A percentile compares a stretch with the other conserved stretches of the same genome.
phyloP scores from a whole-genome alignment of 371 early-diverging fungal species.

The Parasitella parasitica region DNA sequence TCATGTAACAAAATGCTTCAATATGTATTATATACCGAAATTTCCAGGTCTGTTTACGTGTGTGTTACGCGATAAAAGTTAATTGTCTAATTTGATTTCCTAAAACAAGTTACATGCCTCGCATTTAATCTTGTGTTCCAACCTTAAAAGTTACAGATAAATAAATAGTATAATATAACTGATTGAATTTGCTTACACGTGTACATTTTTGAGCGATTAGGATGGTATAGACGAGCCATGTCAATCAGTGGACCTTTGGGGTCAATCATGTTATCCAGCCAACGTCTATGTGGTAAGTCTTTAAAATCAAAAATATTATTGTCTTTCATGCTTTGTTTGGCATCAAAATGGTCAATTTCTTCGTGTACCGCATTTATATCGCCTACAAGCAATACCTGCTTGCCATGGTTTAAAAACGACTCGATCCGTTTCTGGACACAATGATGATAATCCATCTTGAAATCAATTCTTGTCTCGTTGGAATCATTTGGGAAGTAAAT shows the following conservation, averaged over 20 bases:
- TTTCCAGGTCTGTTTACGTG: constrained; percentile 45
- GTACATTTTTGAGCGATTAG: constrained; percentile 51
- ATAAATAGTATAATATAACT: background rate
- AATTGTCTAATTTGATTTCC: background rate
- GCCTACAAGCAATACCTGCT: constrained; percentile 73
- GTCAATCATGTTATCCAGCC: constrained; percentile 66
- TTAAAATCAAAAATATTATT: constrained; percentile 57
- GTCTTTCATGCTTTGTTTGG: constrained; percentile 61
- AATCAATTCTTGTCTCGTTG: constrained; percentile 55
- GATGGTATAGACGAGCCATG: constrained; percentile 51
- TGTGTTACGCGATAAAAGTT: background rate
- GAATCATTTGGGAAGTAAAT: constrained; percentile 78
- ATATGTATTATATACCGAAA: constrained; percentile 36
- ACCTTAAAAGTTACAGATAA: background rate
- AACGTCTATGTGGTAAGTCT: constrained; percentile 65
- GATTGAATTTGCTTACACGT: constrained; percentile 35
- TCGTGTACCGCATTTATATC: constrained; percentile 81
- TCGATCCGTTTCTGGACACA: constrained; percentile 56
- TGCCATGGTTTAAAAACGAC: constrained; percentile 49
- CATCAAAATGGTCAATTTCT: constrained; percentile 81
- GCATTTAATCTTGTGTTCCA: constrained; percentile 84
- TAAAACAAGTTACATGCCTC: constrained; percentile 43
- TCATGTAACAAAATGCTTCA: background rate
- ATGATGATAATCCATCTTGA: constrained; percentile 66
- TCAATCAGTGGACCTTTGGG: constrained; percentile 61